Percentiles rank a stretch among this genome's conserved stretches.
These are phyloP conservation scores for Colletotrichum gloeosporioides DNA, from an alignment of 2,329 filamentous ascomycete species.

Conservation along the genomic window DNA sequence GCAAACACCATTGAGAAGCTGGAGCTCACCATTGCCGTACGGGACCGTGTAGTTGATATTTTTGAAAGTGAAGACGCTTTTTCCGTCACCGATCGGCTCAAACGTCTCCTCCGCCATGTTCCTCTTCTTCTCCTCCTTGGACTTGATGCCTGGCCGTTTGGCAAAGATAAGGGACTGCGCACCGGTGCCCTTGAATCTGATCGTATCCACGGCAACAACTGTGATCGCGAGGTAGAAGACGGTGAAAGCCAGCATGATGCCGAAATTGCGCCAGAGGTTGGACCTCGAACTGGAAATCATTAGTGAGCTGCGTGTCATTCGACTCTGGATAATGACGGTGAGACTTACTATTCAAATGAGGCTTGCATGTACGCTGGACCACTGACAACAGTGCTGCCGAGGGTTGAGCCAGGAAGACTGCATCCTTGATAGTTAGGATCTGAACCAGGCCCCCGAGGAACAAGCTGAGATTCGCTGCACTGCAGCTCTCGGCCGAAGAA, in stretches of 20 bases:
- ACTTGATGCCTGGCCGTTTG: neutral
- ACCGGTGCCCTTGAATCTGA: constrained; percentile 56
- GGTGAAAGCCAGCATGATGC: constrained; percentile 77
- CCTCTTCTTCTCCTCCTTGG: constrained; percentile 27
- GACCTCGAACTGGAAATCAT: constrained; percentile 36
- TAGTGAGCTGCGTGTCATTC: neutral
- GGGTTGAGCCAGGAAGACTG: constrained; percentile 54
- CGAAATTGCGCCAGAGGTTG: constrained; percentile 79
- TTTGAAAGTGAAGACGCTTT: constrained; percentile 74
- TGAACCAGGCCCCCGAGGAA: constrained; percentile 48
- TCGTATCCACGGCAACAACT: constrained; percentile 70
- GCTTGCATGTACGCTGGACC: constrained; percentile 61
- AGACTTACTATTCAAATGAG: constrained; percentile 54
- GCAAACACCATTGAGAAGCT: constrained; percentile 49
- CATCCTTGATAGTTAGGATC: constrained; percentile 58
- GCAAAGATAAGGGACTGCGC: constrained; percentile 19
- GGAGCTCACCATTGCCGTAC: constrained; percentile 2
- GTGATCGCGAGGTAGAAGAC: constrained; percentile 78
- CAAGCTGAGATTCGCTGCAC: constrained; percentile 48
- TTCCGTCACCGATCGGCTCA: constrained; percentile 57
- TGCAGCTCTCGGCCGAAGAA: constrained; percentile 58
- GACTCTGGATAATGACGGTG: neutral
- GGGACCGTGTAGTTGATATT: constrained; percentile 77
- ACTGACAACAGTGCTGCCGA: constrained; percentile 52
- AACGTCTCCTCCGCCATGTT: constrained; percentile 38